Base-by-base conservation (phyloP, 2,329 filamentous ascomycete genomes). In the Magnaporthiopsis rhizophila region DNA sequence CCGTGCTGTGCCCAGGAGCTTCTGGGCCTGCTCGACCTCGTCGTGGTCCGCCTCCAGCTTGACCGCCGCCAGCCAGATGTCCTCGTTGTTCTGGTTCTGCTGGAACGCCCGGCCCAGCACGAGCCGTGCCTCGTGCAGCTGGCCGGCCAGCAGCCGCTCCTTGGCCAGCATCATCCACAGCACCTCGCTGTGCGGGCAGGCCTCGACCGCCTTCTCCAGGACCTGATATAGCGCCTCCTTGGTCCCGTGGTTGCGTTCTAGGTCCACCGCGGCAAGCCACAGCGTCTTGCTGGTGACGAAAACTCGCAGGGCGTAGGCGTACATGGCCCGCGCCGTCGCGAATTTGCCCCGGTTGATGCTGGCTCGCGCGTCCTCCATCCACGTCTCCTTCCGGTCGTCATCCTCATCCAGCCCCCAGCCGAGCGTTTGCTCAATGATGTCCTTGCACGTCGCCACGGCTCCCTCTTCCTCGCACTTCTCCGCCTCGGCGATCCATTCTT, bases 101-200 rank as follows among this genome's bases (percentile, higher is more conserved):
- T 94, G 89, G 81, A 99, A 99, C 6, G 94, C 95, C 67, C 89
- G 86, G 34, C 88, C 94, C 21, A 99, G 85, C 1, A 98, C 92
- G 67, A 87, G 83, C 64, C 95, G 86, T 15, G 95, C 93, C 67
- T 91, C 91, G 73, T 97, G 89, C 59, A 96, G 87, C 71, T 96
- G 89, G 62, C 92, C 92, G 2, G 89, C 86, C 72, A 95, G 86
- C 91, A 92, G 95, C 73, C 93, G 96, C 78, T 98, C 95, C 76
- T 94, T 91, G 50, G 94, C 95, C 63, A 97, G 88, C 81, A 96
- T 90, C 83, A 99, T 89, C 95, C 95, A 99, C 26, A 99, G 79
- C 26, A 92, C 89, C 75, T 97, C 93, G 69, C 89, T 92, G 68
- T 91, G 89, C 1, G 95, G 94, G 70, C 94, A 97, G 9, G 92